These are phyloP conservation scores for Metarhizium robertsii DNA, from an alignment of 2,329 filamentous ascomycete genomes.

Conservation along the genomic window DNA sequence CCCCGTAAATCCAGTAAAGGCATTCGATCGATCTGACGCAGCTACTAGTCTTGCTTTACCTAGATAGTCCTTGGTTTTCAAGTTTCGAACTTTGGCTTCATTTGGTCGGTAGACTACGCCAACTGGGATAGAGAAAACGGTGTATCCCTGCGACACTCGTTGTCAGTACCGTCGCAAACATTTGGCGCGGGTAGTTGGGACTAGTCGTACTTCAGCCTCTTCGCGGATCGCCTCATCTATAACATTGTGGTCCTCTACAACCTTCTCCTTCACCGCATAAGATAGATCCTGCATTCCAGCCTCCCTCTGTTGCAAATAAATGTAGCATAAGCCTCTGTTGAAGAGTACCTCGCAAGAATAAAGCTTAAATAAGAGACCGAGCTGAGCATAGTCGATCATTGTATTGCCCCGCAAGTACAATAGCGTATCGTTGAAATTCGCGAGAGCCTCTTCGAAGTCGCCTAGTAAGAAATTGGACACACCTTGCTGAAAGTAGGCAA, in stretches of 20 bases:
- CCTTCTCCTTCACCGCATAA: slow-evolving; percentile 91
- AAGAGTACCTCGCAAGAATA: slow-evolving; percentile 97
- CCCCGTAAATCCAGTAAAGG: slow-evolving; percentile 73
- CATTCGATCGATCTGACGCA: slow-evolving; percentile 70
- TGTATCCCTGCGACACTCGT: slow-evolving; percentile 63
- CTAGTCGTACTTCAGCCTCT: slow-evolving; percentile 66
- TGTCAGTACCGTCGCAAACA: neutral
- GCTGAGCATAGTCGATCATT: slow-evolving; percentile 94
- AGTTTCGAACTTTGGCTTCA: slow-evolving; percentile 94
- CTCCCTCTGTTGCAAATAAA: slow-evolving; percentile 88
- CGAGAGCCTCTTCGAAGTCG: slow-evolving; percentile 93
- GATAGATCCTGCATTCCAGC: slow-evolving; percentile 83
- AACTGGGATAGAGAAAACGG: slow-evolving; percentile 95
- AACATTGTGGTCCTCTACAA: slow-evolving; percentile 91
- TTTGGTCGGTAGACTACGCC: slow-evolving; percentile 93
- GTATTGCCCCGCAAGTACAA: slow-evolving; percentile 92
- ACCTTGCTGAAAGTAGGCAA: slow-evolving; percentile 96
- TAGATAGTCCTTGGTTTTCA: slow-evolving; percentile 96
- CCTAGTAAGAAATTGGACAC: slow-evolving; percentile 96
- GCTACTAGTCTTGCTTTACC: slow-evolving; percentile 93
- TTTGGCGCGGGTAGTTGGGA: neutral
- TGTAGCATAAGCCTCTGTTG: slow-evolving; percentile 94
- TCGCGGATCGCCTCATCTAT: slow-evolving; percentile 96
- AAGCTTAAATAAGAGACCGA: slow-evolving; percentile 90
- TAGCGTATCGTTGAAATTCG: slow-evolving; percentile 97